Percentiles rank a stretch among this genome's conserved stretches.
Evolutionary conservation across 108 stramenopile species (phyloP).

Genomic region (Aurantiochytrium sp.): DNA sequence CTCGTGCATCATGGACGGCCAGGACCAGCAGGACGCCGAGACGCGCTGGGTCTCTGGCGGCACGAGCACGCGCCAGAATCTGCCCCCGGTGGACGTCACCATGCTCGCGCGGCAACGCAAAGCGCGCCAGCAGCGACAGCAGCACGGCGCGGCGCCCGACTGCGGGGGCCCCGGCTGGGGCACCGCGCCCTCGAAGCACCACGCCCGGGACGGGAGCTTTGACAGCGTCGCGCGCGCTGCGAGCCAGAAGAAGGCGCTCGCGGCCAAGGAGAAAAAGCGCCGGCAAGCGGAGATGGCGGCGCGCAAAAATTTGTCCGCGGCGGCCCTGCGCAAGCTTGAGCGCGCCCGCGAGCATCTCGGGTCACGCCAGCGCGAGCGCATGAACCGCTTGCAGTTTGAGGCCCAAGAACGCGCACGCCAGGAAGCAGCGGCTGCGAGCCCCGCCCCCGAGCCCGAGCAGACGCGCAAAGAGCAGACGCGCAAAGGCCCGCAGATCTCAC

Average conservation of each 20-base stretch:
- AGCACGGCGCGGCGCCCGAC: too few relatives aligned
- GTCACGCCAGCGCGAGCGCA: background rate
- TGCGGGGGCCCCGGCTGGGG: background rate
- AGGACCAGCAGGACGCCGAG: background rate
- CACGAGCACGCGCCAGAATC: background rate
- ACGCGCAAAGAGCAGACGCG: too few relatives aligned
- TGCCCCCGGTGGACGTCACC: background rate
- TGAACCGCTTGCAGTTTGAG: background rate
- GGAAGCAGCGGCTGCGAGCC: background rate
- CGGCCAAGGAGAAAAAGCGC: background rate
- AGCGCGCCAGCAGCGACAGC: background rate
- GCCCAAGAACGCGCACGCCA: background rate
- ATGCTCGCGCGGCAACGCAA: background rate
- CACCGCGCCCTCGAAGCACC: background rate
- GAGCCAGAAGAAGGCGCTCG: background rate
- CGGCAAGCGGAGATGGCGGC: background rate
- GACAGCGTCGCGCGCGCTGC: background rate
- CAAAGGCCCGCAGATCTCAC: too few relatives aligned
- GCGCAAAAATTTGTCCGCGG: background rate
- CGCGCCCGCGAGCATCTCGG: background rate
- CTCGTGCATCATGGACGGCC: constrained; percentile 46
- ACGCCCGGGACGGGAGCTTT: constrained; percentile 2
- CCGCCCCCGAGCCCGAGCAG: too few relatives aligned
- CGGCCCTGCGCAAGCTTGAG: background rate
- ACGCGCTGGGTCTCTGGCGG: background rate